Percentiles rank a stretch among this genome's conserved stretches.
phyloP scores from a whole-genome alignment of 2,329 filamentous ascomycete genomes.

The Knoxdaviesia capensis region DNA sequence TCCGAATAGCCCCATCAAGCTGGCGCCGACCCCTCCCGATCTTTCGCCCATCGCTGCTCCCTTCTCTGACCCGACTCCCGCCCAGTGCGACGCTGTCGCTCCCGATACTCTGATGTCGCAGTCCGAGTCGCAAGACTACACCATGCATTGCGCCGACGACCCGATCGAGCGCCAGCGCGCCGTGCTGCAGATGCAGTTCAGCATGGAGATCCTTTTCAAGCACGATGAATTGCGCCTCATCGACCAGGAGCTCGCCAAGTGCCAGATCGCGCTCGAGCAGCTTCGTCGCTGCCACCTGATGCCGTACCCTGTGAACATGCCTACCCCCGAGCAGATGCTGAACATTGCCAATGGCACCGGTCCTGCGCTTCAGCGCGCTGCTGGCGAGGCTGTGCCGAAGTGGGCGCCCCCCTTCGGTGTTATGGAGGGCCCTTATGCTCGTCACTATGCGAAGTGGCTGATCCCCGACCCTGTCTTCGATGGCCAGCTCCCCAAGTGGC shows the following conservation, averaged over 20 bases:
- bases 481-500: slow-evolving; percentile 31
- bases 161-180: no score
- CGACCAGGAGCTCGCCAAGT: slow-evolving; percentile 91
- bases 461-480: slow-evolving; percentile 79
- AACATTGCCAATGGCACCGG: slow-evolving; percentile 59
- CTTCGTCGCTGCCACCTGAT: slow-evolving; percentile 81
- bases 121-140: no score
- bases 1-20: no score
- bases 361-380: slow-evolving; percentile 36
- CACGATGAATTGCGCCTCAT: slow-evolving; percentile 87
- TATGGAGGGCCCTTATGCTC: slow-evolving; percentile 75
- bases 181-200: slow-evolving; percentile 36
- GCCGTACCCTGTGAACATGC: slow-evolving; percentile 59
- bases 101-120: no score
- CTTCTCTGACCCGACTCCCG: no score
- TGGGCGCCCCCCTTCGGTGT: slow-evolving; percentile 83
- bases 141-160: no score
- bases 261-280: slow-evolving; percentile 82
- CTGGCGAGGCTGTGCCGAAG: slow-evolving; percentile 45
- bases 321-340: slow-evolving; percentile 45
- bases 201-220: slow-evolving; percentile 80
- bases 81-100: no score
- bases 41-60: no score
- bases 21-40: no score
- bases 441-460: slow-evolving; percentile 91